A percentile compares a stretch with the other conserved stretches of the same genome.
Conservation (phyloP, 805 yeast species). For the Ogataea nitratoaversa region DNA sequence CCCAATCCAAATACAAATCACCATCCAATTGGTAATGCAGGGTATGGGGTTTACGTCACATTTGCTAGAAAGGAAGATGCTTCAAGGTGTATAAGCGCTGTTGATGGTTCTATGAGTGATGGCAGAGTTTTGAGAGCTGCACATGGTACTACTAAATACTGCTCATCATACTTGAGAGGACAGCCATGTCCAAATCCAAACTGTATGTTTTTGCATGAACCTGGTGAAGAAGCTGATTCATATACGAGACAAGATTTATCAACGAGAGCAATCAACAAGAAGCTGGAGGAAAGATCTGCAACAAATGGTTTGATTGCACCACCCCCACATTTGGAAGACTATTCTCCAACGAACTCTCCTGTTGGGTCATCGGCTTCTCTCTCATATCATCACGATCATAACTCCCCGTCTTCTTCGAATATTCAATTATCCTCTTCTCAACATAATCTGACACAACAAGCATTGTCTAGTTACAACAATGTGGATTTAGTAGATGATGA, state of each 20-base stretch:
- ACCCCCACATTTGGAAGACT: conserved; percentile 17
- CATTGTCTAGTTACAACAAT: not conserved
- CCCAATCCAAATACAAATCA: conserved; percentile 38
- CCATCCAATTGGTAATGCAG: conserved; percentile 52
- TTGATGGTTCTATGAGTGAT: conserved; percentile 89
- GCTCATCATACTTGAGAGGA: conserved; percentile 93
- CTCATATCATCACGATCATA: conserved; percentile 4
- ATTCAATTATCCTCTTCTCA: not conserved
- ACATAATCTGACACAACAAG: not conserved
- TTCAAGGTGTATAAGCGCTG: conserved; percentile 83
- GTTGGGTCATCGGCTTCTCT: conserved; percentile 5
- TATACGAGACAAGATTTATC: conserved; percentile 86
- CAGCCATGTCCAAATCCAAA: conserved; percentile 97
- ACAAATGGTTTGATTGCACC: conserved; percentile 33
- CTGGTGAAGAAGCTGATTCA: conserved; percentile 98
- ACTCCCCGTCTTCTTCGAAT: not conserved
- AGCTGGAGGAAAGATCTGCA: conserved; percentile 35
- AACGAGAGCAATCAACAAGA: conserved; percentile 65
- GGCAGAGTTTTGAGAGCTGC: conserved; percentile 91
- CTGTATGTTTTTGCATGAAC: conserved; percentile 98
- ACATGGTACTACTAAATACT: conserved; percentile 97
- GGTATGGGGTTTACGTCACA: conserved; percentile 94
- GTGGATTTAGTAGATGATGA: conserved; percentile 9
- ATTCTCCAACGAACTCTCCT: conserved; percentile 19
- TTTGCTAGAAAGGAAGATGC: conserved; percentile 94